Conservation (phyloP, 2,329 filamentous ascomycete genomes). For the Fusarium coicis region DNA sequence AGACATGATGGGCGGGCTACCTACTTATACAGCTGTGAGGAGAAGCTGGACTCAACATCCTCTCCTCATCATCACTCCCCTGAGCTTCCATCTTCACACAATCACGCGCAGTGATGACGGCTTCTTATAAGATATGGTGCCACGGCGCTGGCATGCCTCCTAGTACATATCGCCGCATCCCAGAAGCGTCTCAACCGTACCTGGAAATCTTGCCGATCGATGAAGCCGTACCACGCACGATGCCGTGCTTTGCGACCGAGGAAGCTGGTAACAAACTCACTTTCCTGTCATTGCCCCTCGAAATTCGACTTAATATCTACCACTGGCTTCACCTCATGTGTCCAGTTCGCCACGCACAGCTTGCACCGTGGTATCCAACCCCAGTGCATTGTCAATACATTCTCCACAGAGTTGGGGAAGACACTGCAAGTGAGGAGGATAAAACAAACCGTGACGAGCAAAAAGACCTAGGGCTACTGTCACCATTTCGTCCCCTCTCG, state of each 20-base stretch:
- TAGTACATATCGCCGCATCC: not conserved
- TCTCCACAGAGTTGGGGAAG: conserved; percentile 34
- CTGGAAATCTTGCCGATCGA: conserved; percentile 16
- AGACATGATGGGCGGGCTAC: not conserved
- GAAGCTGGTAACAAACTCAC: not conserved
- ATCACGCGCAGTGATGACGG: conserved; percentile 1
- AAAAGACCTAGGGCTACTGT: conserved; percentile 37
- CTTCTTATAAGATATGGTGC: conserved; percentile 29
- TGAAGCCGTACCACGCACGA: conserved; percentile 13
- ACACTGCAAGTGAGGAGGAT: not conserved
- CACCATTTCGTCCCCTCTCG: conserved; percentile 50
- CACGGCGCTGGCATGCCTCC: conserved; percentile 22
- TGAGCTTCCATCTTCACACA: not conserved
- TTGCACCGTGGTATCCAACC: conserved; percentile 54
- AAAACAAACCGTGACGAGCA: not conserved
- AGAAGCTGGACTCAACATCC: not conserved
- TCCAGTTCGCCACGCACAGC: conserved; percentile 52
- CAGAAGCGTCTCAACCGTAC: not conserved
- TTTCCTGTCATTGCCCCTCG: conserved; percentile 53
- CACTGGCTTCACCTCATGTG: conserved; percentile 53
- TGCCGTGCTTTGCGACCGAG: conserved; percentile 5
- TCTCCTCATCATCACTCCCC: not conserved
- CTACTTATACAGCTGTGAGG: conserved; percentile 19
- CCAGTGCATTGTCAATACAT: conserved; percentile 49
- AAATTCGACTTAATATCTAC: conserved; percentile 61